phyloP scores from a whole-genome alignment of 306 rosid genomes.

The Medicago lupulina region DNA sequence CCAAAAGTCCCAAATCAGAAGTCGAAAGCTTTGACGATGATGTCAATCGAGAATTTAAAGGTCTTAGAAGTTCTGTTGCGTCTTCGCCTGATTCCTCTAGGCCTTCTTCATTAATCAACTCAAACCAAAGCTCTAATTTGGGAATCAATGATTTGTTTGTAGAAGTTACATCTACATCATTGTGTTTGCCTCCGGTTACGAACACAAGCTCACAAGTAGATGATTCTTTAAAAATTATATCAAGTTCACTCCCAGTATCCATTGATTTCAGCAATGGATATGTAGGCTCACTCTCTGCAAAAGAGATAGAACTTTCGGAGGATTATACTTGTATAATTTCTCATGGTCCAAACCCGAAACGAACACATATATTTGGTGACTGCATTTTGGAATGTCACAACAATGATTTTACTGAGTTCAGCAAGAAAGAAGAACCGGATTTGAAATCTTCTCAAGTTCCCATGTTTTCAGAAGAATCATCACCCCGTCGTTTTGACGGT shows the following conservation, averaged over 20 bases:
- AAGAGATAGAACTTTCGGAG: slow-evolving; percentile 88
- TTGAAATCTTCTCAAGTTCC: slow-evolving; percentile 42
- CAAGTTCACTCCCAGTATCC: slow-evolving; percentile 72
- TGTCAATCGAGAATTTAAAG: slow-evolving; percentile 50
- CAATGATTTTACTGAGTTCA: slow-evolving; percentile 58
- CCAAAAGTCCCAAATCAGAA: slow-evolving; percentile 48
- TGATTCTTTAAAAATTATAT: slow-evolving; percentile 47
- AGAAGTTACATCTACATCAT: slow-evolving; percentile 39
- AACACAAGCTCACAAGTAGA: slow-evolving; percentile 41
- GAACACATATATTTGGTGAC: slow-evolving; percentile 87
- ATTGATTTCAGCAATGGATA: slow-evolving; percentile 53
- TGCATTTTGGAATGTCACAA: slow-evolving; percentile 75
- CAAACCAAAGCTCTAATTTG: slow-evolving; percentile 39
- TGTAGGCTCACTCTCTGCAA: slow-evolving; percentile 69
- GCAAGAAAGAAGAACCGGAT: slow-evolving; percentile 52
- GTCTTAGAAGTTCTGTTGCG: slow-evolving; percentile 38
- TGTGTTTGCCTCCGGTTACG: slow-evolving; percentile 41
- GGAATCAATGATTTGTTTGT: slow-evolving; percentile 42
- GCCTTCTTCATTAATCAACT: slow-evolving; percentile 45
- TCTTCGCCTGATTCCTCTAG: slow-evolving; percentile 50
- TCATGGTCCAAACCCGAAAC: slow-evolving; percentile 90
- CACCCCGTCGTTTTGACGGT: slow-evolving; percentile 34
- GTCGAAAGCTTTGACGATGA: slow-evolving; percentile 39
- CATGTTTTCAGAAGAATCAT: slow-evolving; percentile 20
- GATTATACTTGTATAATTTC: slow-evolving; percentile 94